Evolutionary conservation across 441 rosid genomes (phyloP), one percentile per base, ranked within the genome.

Genomic region (Pelargonium cotyledonis): DNA sequence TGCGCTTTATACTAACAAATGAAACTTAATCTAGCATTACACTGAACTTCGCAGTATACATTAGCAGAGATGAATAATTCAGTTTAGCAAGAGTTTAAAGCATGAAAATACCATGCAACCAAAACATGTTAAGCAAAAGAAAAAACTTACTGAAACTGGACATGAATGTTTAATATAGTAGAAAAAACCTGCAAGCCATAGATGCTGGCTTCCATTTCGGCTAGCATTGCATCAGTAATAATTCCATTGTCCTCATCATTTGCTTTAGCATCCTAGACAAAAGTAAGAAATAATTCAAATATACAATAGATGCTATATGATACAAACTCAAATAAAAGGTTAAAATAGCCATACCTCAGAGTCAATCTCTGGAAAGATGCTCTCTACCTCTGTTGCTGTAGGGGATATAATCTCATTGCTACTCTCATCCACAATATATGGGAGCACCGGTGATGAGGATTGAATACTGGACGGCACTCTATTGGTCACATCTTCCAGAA

Each of bases 191-290:
- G 96, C 82, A 91, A 84, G 43, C 97, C 94, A 70, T 86, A 91
- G 65, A 77, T 82, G 79, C 86, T 80, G 26, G 96, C 97, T 81
- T 91, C 92, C 83, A 89, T 85, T 86, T 91, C 94, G 77, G 82
- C 92, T 63, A 83, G 81, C 78, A 76, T 15, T 40, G 83, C 75
- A 51, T 87, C 90, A 63, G 80, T 79, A 18, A 78, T 76, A 43
- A 73, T 75, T 26, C 70, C 74, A 16, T 81, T 78, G 65, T 80
- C 75, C 67, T 14, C 72, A 53, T 1, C 75, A 73, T 73, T 82
- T 67, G 66, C 70, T 21, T 79, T 75, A 65, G 72, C 78, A 65
- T 81, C 87, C 96, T 89, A 72, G 58, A 69, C 38, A 65, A 57
- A 63, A 31, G 51, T 67, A 75, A 68, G 63, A 64, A 44, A 63